Conservation (phyloP, 2,329 filamentous ascomycete genomes). For the Monosporascus sp. region DNA sequence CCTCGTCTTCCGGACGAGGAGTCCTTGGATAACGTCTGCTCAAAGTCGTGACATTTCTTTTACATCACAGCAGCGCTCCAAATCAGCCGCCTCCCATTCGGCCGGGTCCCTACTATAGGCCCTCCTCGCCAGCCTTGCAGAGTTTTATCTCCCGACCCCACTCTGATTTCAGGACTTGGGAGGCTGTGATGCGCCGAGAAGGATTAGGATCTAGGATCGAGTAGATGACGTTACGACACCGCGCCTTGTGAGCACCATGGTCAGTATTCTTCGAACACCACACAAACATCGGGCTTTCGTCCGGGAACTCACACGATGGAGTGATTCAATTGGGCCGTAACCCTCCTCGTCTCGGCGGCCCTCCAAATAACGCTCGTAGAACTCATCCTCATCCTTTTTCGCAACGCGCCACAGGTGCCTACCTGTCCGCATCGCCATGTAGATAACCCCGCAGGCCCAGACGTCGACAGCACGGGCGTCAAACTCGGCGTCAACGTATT, state of each 20-base stretch:
- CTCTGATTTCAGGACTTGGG: conserved; percentile 95
- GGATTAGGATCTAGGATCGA: conserved; percentile 96
- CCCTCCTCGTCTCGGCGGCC: conserved; percentile 91
- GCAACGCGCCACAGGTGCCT: conserved; percentile 96
- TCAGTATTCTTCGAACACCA: conserved; percentile 11
- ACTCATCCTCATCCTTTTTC: conserved; percentile 94
- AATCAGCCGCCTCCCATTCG: background rate
- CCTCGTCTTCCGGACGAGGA: background rate
- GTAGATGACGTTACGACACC: conserved; percentile 98
- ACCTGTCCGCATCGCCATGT: conserved; percentile 98
- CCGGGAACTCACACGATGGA: conserved; percentile 72
- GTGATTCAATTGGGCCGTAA: conserved; percentile 90
- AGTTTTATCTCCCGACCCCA: conserved; percentile 98
- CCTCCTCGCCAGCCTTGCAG: conserved; percentile 94
- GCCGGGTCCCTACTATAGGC: conserved; percentile 51
- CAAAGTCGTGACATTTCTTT: background rate
- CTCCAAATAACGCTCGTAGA: conserved; percentile 90
- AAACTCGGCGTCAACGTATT: conserved; percentile 93
- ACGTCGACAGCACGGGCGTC: conserved; percentile 96
- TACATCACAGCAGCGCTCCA: background rate
- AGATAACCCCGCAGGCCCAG: conserved; percentile 97
- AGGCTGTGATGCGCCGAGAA: conserved; percentile 84
- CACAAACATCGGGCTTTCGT: background rate
- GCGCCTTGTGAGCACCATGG: conserved; percentile 56
- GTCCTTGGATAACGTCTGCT: background rate